Evolutionary conservation across 495 filamentous ascomycete genomes (phyloP), one percentile per base, ranked within the genome.

Genomic region (Talaromyces liani): DNA sequence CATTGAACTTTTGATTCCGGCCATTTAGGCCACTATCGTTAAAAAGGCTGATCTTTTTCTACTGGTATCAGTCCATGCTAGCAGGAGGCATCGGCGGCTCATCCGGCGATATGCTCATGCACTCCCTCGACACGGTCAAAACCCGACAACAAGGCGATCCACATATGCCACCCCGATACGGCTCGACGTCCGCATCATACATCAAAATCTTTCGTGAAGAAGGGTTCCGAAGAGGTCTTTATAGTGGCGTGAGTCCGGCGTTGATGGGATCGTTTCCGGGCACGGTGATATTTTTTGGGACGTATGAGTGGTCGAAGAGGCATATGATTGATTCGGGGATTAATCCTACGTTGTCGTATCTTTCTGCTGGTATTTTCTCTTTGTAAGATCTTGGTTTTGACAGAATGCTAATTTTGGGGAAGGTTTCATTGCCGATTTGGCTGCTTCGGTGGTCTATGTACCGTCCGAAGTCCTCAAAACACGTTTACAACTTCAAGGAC

Each of bases 101-200:
- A 31, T 93, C 89, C 55, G 94, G 94, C 59, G 94, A 98, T 75
- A 91, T 98, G 84, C 79, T 98, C 64, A 98, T 98, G 95, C 94
- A 98, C 75, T 97, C 93, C 54, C 84, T 98, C 73, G 94, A 98
- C 77, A 98, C 94, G 7, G 94, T 98, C 61, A 98, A 98, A 77
- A 98, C 94, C n/a, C 85, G 94, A 60, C 94, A 98, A 75, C 94
- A 98, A 78, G 94, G 94, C 68, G 95, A 97, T 70, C 92, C 92
- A 33, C 87, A 91, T 68, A 82, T 94, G 57, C 94, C 93, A 18
- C 89, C 93, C 1, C 93, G 90, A 75, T 98, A 98, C 75, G 87
- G 90, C 1, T 92, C 91, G 22, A 87, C 97, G 75, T 87, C 88
- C 24, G 87, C 88, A 24, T 92, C 93, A 5, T 98, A 98, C 77